Percentiles rank a stretch among this genome's conserved stretches.
Evolutionary conservation across 2,329 filamentous ascomycete genomes (phyloP).

Genomic region (Colletotrichum theobromicola): DNA sequence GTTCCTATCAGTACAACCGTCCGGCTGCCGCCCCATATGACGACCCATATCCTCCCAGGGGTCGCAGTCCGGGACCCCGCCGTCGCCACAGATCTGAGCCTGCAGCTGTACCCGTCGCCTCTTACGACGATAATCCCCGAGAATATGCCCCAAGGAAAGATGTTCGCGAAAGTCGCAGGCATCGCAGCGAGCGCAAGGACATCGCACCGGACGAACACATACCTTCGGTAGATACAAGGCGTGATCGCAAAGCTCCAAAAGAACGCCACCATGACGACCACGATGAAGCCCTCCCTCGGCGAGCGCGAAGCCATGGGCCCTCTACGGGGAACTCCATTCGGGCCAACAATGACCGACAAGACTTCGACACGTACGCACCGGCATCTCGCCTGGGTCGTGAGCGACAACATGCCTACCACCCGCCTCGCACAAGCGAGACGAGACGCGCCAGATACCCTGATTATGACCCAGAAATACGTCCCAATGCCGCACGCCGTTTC

Average conservation of each 20-base stretch:
- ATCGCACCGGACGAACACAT: not conserved
- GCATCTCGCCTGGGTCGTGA: constrained; percentile 8
- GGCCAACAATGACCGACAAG: not conserved
- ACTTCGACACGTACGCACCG: not conserved
- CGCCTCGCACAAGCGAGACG: constrained; percentile 20
- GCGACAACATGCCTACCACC: constrained; percentile 14
- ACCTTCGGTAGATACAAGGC: not conserved
- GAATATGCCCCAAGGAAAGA: not conserved
- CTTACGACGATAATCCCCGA: not conserved
- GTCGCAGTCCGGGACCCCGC: constrained; percentile 10
- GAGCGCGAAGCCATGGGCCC: constrained; percentile 1
- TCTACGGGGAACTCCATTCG: not conserved
- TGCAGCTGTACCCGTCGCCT: not conserved
- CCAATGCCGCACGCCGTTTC: not conserved
- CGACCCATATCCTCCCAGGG: not conserved
- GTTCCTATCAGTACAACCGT: not conserved
- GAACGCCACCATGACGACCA: not conserved
- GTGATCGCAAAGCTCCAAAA: not conserved
- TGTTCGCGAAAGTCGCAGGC: not conserved
- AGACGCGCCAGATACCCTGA: constrained; percentile 12
- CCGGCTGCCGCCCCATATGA: not conserved
- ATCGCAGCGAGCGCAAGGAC: not conserved
- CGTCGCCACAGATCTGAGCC: constrained; percentile 11
- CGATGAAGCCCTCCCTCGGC: not conserved
- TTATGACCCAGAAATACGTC: not conserved